Conservation (phyloP, 1,284 basidiomycete genomes). For the Puccinia coronata region DNA sequence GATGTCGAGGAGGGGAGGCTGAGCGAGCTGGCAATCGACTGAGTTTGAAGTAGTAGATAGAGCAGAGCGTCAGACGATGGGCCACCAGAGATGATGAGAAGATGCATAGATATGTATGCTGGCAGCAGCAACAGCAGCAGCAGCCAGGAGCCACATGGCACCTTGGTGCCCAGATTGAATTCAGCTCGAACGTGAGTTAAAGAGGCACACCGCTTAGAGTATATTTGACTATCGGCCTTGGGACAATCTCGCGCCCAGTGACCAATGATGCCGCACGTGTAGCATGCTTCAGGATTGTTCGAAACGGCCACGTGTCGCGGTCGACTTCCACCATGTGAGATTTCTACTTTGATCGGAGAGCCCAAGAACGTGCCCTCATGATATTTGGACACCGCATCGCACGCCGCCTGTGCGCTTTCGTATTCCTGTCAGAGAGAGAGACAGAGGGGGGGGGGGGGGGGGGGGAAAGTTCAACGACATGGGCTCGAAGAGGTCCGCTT, state of each 20-base stretch:
- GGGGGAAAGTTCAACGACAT: not conserved
- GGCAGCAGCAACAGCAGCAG: too few relatives aligned
- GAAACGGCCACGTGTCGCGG: constrained; percentile 35
- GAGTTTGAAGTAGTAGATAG: constrained; percentile 15
- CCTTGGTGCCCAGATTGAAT: not conserved
- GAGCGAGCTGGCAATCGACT: constrained; percentile 32
- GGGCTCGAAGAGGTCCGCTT: not conserved
- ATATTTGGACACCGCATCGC: constrained; percentile 79
- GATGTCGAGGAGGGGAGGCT: constrained; percentile 1
- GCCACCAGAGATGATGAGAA: not conserved
- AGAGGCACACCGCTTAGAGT: constrained; percentile 31
- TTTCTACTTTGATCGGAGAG: constrained; percentile 78
- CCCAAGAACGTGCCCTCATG: constrained; percentile 83
- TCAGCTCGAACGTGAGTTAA: constrained; percentile 30
- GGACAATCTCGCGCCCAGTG: constrained; percentile 76
- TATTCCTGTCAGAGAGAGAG: constrained; percentile 68
- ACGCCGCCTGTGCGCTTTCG: constrained; percentile 72
- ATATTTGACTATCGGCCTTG: not conserved
- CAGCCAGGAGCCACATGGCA: not conserved
- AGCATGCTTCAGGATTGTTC: constrained; percentile 74
- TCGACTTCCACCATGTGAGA: constrained; percentile 72
- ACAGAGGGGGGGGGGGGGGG: too few relatives aligned
- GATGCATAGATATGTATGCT: not conserved
- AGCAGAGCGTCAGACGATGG: constrained; percentile 20
- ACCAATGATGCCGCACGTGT: constrained; percentile 75